These are phyloP conservation scores for Paraconiothyrium sp. DNA, from an alignment of 2,329 filamentous ascomycete species.

Conservation along the genomic window DNA sequence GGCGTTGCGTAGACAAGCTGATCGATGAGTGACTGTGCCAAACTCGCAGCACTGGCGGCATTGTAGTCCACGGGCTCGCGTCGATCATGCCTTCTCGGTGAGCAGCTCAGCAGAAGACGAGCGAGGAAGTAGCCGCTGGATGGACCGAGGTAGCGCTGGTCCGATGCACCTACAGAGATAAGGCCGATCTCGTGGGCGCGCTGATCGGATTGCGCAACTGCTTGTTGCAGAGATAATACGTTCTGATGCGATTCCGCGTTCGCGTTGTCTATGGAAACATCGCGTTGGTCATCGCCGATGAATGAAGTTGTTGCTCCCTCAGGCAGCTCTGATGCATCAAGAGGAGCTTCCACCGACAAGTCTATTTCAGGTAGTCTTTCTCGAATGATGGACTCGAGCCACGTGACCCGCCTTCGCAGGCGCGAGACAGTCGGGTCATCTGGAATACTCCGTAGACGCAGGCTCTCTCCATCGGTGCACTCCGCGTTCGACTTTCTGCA, in stretches of 20 bases:
- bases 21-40: slow-evolving; percentile 18
- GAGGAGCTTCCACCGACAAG: slow-evolving; percentile 3
- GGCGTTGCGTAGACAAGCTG: slow-evolving; percentile 20
- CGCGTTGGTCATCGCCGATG: background rate
- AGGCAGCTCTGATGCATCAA: background rate
- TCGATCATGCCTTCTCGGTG: slow-evolving; percentile 10
- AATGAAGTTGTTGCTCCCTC: background rate
- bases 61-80: background rate
- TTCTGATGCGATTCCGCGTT: background rate
- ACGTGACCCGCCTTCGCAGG: slow-evolving; percentile 20
- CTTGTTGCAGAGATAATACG: background rate
- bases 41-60: background rate
- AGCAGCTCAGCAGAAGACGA: slow-evolving; percentile 57
- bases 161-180: slow-evolving; percentile 60
- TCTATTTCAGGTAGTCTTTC: slow-evolving; percentile 23
- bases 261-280: background rate
- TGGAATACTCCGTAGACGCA: slow-evolving; percentile 17
- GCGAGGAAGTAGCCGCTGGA: slow-evolving; percentile 66
- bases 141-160: slow-evolving; percentile 64
- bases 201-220: slow-evolving; percentile 2
- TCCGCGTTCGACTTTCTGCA: slow-evolving; percentile 22
- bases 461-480: slow-evolving; percentile 26
- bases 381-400: slow-evolving; percentile 26
- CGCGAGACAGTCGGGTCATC: slow-evolving; percentile 4
- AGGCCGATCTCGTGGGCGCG: slow-evolving; percentile 61